These are phyloP conservation scores for Vigna mungo DNA, from an alignment of 306 rosid genomes.

Conservation along the genomic window DNA sequence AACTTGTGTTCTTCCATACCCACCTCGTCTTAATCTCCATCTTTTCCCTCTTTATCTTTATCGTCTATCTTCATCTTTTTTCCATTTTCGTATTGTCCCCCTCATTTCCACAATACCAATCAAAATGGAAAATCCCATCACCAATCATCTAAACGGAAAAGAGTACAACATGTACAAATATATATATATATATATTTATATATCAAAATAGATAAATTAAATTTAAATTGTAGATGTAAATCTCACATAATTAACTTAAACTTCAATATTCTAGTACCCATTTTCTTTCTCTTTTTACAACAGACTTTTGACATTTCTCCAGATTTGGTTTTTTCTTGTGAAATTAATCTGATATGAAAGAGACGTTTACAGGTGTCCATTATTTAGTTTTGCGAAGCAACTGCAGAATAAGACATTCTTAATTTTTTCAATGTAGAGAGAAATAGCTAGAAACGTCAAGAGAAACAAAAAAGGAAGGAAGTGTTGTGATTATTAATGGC, in stretches of 20 bases:
- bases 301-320: background rate
- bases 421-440: background rate
- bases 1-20: slow-evolving; percentile 38
- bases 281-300: background rate
- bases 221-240: no score
- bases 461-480: background rate
- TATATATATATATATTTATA: no score
- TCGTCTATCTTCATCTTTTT: slow-evolving; percentile 23
- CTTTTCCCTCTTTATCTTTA: slow-evolving; percentile 40
- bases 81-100: background rate
- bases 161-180: no score
- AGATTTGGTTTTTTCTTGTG: background rate
- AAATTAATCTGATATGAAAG: background rate
- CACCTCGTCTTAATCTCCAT: slow-evolving; percentile 40
- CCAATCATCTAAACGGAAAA: no score
- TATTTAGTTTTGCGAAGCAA: background rate
- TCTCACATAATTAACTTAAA: no score
- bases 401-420: background rate
- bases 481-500: background rate
- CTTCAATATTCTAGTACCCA: no score
- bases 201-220: no score
- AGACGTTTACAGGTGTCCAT: background rate
- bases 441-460: background rate
- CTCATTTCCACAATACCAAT: background rate
- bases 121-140: no score